Percentiles rank a stretch among this genome's conserved stretches.
Conservation (phyloP, 768 basidiomycete species). For the Russula earlei region DNA sequence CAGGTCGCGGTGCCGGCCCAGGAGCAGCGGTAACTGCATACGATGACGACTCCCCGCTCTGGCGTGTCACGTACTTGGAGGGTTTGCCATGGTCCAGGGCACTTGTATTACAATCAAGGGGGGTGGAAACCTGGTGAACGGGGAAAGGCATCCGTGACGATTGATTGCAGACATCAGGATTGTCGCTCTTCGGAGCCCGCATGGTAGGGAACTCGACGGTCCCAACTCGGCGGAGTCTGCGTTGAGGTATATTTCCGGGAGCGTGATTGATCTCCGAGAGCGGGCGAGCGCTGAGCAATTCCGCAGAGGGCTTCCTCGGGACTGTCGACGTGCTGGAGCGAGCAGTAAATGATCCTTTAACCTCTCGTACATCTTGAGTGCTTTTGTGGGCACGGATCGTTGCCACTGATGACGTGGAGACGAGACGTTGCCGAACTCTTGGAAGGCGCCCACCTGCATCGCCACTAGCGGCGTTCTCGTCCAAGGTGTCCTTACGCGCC, state of each 20-base stretch:
- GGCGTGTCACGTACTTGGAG: neutral
- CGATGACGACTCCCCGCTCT: neutral
- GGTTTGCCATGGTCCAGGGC: neutral
- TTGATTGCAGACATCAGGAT: neutral
- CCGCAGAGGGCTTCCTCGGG: constrained; percentile 3
- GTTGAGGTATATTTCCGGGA: constrained; percentile 5
- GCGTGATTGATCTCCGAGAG: constrained; percentile 16
- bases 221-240: constrained; percentile 18
- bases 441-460: constrained; percentile 8
- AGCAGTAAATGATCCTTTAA: neutral
- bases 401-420: constrained; percentile 18
- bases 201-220: constrained; percentile 14
- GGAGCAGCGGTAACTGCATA: neutral
- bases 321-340: neutral
- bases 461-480: constrained; percentile 16
- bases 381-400: constrained; percentile 15
- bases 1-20: neutral
- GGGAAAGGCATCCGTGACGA: constrained; percentile 7
- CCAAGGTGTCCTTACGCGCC: constrained; percentile 15
- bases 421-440: constrained; percentile 18
- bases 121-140: neutral
- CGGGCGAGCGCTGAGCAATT: constrained; percentile 7
- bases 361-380: neutral
- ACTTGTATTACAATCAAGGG: neutral
- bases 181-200: neutral